Evolutionary conservation across 179 eudicot genomes (phyloP).

Genomic region (Beta corolliflora): DNA sequence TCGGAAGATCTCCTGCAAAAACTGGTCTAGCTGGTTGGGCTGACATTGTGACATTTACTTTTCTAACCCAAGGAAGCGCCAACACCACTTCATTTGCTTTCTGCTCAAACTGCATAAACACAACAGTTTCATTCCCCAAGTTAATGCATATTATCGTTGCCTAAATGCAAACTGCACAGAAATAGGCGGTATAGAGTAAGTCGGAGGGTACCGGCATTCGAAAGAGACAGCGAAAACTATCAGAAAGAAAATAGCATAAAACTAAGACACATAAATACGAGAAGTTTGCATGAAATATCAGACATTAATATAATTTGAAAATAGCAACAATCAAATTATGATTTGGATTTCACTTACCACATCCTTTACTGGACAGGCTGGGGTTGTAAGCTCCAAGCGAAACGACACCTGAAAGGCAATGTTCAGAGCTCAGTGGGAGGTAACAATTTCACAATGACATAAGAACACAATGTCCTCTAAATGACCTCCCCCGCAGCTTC

Average conservation of each 20-base stretch:
- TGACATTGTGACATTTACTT: constrained; percentile 88
- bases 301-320: background rate
- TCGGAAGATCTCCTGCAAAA: constrained; percentile 68
- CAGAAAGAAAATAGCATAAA: background rate
- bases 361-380: constrained; percentile 98
- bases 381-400: constrained; percentile 97
- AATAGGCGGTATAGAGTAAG: background rate
- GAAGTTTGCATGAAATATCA: background rate
- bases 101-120: constrained; percentile 76
- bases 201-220: background rate
- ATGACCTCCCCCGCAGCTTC: constrained; percentile 78
- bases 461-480: constrained; percentile 29
- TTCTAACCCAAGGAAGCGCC: constrained; percentile 86
- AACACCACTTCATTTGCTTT: constrained; percentile 88
- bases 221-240: background rate
- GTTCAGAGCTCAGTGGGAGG: constrained; percentile 26
- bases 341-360: constrained; percentile 63
- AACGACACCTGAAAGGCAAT: constrained; percentile 85
- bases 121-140: background rate
- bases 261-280: background rate
- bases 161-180: background rate
- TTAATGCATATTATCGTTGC: constrained; percentile 4
- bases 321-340: constrained; percentile 23
- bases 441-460: constrained; percentile 24
- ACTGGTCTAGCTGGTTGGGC: constrained; percentile 95